These are phyloP conservation scores for Leptographium galeiforme DNA, from an alignment of 2,329 filamentous ascomycete species.

Conservation along the genomic window DNA sequence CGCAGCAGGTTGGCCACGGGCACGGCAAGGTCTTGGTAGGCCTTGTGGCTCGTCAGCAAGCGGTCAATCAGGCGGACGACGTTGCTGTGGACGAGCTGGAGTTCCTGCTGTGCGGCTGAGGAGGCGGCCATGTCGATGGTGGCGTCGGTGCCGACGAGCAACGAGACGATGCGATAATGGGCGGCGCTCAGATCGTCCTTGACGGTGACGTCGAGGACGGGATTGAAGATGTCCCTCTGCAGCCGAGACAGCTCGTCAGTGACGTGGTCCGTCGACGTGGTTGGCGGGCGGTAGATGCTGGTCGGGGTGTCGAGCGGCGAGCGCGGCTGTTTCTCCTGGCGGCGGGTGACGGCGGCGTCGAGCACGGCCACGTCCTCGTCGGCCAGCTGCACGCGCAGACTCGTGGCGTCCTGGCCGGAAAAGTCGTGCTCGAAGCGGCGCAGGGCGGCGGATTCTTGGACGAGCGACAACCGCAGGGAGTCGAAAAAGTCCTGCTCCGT, in stretches of 20 bases:
- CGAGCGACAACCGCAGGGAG: slow-evolving; percentile 41
- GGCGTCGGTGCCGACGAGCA: neutral
- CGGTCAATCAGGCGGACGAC: slow-evolving; percentile 58
- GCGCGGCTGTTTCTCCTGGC: neutral
- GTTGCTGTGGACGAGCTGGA: slow-evolving; percentile 39
- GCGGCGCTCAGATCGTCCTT: slow-evolving; percentile 29
- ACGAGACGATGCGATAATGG: slow-evolving; percentile 20
- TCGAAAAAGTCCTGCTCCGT: slow-evolving; percentile 50
- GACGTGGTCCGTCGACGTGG: neutral
- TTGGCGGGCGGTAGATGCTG: slow-evolving; percentile 9
- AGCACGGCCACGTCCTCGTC: slow-evolving; percentile 40
- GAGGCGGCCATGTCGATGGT: slow-evolving; percentile 10
- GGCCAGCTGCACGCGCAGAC: slow-evolving; percentile 50
- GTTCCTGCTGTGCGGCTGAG: slow-evolving; percentile 22
- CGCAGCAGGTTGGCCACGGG: slow-evolving; percentile 69
- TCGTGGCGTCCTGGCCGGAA: slow-evolving; percentile 50
- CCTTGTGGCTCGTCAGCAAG: slow-evolving; percentile 53
- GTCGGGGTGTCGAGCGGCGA: neutral
- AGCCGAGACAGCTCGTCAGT: slow-evolving; percentile 39
- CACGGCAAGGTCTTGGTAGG: slow-evolving; percentile 73
- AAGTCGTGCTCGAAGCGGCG: slow-evolving; percentile 51
- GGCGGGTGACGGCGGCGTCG: neutral
- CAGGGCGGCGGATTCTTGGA: slow-evolving; percentile 45
- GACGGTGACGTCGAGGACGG: slow-evolving; percentile 53
- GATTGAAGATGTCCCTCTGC: slow-evolving; percentile 78